Base-by-base conservation (phyloP, 108 stramenopile genomes). In the Nitzschia sp. region DNA sequence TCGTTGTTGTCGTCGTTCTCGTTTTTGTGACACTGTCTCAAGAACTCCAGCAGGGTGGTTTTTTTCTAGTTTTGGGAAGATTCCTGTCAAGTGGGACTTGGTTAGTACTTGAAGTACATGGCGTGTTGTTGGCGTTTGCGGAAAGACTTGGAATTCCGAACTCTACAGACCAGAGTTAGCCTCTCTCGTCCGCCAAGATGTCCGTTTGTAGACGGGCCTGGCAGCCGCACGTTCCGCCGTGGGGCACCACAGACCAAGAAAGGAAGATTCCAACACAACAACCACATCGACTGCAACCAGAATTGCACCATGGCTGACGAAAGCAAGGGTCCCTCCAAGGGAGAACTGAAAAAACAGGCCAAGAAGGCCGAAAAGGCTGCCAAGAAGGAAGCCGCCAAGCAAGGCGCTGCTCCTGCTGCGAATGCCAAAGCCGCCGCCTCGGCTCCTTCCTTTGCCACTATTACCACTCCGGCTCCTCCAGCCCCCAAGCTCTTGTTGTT, bases 341-440 rank as follows among this genome's bases (percentile, higher is more conserved):
- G 88, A 67, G 80, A 91, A 56, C 77, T 88, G 42, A 92, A 92
- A 67, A 87, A 89, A 72, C 69, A 86, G 41, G 86, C 86, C 63
- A 92, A 92, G 60, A 89, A 89, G 75, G 86, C 82, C 71, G 84
- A 90, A 67, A 90, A 90, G 74, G 84, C 79, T 24, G 82, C 87
- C 54, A 85, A 85, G 73, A 87, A 86, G 60, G 60, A 66, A 43
- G 73, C 68, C 51, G 72, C 75, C 64, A 80, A 78, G 12, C 79
- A 62, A 57, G 68, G 57, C 6, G 1, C 14, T 17, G 14, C 46
- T 15, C 37, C 79, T 48, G 44, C 57, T 58, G 61, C 62, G 34
- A 46, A 54, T 53, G 11, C 64, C 54, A 9, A 51, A 46, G 69
- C 44, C 10, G 61, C 64, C 8, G 38, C 50, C 25, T 25, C 64